These are phyloP conservation scores for Cytospora mali DNA, from an alignment of 2,329 filamentous ascomycete species.

Conservation along the genomic window DNA sequence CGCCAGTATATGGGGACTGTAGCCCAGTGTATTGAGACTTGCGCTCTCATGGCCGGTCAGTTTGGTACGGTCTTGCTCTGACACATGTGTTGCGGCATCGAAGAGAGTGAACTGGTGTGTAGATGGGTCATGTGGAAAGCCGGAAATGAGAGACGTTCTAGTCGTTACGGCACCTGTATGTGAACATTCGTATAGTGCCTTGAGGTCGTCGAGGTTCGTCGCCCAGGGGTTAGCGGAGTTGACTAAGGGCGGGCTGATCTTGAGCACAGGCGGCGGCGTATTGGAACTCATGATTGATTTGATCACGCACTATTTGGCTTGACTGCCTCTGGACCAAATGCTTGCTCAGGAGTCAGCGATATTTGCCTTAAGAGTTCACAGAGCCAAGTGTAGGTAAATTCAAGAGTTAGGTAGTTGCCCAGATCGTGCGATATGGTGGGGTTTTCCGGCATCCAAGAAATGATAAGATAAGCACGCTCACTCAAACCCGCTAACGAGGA, in stretches of 20 bases:
- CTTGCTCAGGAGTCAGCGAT: background rate
- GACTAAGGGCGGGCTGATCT: constrained; percentile 66
- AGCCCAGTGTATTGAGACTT: constrained; percentile 73
- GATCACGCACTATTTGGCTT: background rate
- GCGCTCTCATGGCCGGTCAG: constrained; percentile 37
- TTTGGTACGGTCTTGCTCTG: constrained; percentile 22
- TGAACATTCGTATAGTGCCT: constrained; percentile 60
- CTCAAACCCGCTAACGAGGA: background rate
- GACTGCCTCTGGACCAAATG: background rate
- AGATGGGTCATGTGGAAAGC: constrained; percentile 63
- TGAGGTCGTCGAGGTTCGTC: constrained; percentile 64
- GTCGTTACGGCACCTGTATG: constrained; percentile 75
- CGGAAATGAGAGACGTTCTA: constrained; percentile 66
- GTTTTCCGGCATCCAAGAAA: constrained; percentile 15
- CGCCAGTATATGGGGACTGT: constrained; percentile 65
- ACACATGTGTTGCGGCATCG: constrained; percentile 40
- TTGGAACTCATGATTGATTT: constrained; percentile 9
- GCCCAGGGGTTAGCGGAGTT: constrained; percentile 81
- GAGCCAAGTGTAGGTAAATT: background rate
- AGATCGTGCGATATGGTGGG: constrained; percentile 4
- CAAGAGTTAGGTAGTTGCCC: background rate
- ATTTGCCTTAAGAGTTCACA: background rate
- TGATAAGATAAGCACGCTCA: constrained; percentile 24
- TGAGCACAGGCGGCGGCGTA: constrained; percentile 49
- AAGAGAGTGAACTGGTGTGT: constrained; percentile 71